Evolutionary conservation across 306 rosid genomes (phyloP).

Genomic region (Aeschynomene evenia): DNA sequence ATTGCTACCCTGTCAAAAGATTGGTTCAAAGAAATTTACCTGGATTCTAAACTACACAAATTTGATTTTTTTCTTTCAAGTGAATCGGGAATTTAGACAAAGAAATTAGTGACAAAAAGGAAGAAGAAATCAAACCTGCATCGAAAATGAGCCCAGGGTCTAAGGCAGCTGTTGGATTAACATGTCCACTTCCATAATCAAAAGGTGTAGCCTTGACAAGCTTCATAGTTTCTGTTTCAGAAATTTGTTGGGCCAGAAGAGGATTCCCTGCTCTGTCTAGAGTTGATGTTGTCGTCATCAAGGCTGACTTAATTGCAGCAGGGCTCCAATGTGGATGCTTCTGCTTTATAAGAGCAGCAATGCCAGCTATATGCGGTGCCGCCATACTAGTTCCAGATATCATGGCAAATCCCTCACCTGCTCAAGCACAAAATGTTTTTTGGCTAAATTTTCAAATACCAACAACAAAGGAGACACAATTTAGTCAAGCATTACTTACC

Average conservation of each 20-base stretch:
- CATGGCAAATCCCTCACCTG: slow-evolving; percentile 98
- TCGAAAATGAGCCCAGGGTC: slow-evolving; percentile 98
- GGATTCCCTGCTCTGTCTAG: slow-evolving; percentile 90
- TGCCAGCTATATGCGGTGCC: slow-evolving; percentile 99
- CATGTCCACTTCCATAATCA: slow-evolving; percentile 98
- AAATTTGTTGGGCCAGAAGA: slow-evolving; percentile 84
- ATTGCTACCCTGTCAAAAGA: slow-evolving; percentile 5
- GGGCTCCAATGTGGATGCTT: slow-evolving; percentile 99
- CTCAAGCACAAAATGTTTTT: slow-evolving; percentile 16
- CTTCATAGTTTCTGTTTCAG: slow-evolving; percentile 80
- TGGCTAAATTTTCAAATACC: too few relatives aligned
- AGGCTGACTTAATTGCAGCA: slow-evolving; percentile 94
- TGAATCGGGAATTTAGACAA: not conserved
- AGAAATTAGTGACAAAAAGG: not conserved
- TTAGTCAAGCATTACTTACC: slow-evolving; percentile 46
- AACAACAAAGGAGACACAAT: slow-evolving; percentile 4
- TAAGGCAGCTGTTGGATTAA: slow-evolving; percentile 92
- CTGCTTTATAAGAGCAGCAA: slow-evolving; percentile 96
- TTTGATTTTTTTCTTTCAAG: slow-evolving; percentile 9
- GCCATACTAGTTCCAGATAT: slow-evolving; percentile 99
- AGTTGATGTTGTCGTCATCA: slow-evolving; percentile 94
- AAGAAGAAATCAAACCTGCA: slow-evolving; percentile 58
- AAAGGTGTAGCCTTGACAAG: slow-evolving; percentile 81
- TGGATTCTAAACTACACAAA: not conserved
- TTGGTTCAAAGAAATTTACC: not conserved